Conservation (phyloP, 2,329 filamentous ascomycete genomes). For the Huntiella bhutanensis region DNA sequence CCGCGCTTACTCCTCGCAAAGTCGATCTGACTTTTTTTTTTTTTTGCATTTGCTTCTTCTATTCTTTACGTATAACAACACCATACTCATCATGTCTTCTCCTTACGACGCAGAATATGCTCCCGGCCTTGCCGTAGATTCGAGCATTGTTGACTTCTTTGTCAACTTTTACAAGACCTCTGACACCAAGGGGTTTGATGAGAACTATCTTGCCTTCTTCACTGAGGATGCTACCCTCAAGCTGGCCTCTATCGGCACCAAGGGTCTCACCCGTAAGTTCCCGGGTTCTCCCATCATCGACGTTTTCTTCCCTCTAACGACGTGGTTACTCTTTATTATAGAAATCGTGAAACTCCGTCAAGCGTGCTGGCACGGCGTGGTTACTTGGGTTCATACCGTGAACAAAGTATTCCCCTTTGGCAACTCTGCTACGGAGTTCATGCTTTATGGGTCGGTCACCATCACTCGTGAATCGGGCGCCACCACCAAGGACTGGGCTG, state of each 20-base stretch:
- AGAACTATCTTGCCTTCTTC: slow-evolving; percentile 17
- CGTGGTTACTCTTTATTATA: slow-evolving; percentile 2
- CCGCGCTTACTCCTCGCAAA: neutral
- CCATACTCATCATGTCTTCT: neutral
- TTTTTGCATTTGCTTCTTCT: neutral
- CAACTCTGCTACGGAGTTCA: slow-evolving; percentile 15
- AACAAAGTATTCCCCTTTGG: slow-evolving; percentile 18
- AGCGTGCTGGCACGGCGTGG: slow-evolving; percentile 17
- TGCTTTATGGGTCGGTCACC: slow-evolving; percentile 18
- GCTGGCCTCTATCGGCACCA: slow-evolving; percentile 15
- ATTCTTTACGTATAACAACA: neutral
- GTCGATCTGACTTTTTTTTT: neutral
- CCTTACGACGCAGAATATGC: slow-evolving; percentile 14
- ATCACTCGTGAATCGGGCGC: slow-evolving; percentile 15
- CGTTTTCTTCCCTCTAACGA: too few relatives aligned
- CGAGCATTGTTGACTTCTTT: slow-evolving; percentile 16
- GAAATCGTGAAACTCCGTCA: slow-evolving; percentile 15
- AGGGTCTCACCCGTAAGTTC: slow-evolving; percentile 15
- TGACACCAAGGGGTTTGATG: slow-evolving; percentile 17
- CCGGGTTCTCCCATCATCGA: too few relatives aligned
- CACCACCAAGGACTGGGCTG: slow-evolving; percentile 29
- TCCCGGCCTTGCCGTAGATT: slow-evolving; percentile 12
- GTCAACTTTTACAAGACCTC: slow-evolving; percentile 17
- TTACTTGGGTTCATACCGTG: slow-evolving; percentile 17
- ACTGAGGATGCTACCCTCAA: slow-evolving; percentile 17